Percentiles rank a stretch among this genome's conserved stretches.
Conservation (phyloP, 1,139 yeast species). For the Wickerhamomyces sp. region DNA sequence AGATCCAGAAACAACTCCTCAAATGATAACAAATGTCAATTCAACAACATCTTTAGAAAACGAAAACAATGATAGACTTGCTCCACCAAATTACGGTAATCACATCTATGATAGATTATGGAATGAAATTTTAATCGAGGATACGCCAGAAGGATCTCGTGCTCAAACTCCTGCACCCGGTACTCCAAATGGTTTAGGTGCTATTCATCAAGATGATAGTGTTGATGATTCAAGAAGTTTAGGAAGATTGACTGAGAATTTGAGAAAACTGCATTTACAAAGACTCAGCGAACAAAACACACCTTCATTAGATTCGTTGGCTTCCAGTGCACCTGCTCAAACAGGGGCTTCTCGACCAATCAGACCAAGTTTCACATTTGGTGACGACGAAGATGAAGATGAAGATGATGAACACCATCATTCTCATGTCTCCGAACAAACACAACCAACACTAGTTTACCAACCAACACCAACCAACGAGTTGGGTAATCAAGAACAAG, state of each 20-base stretch:
- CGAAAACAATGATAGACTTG: slow-evolving; percentile 32
- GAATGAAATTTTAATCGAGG: slow-evolving; percentile 46
- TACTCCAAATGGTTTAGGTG: slow-evolving; percentile 12
- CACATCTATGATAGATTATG: slow-evolving; percentile 85
- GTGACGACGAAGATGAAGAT: slow-evolving; percentile 15
- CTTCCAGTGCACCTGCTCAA: slow-evolving; percentile 2
- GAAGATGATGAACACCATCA: slow-evolving; percentile 19
- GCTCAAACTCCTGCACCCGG: slow-evolving; percentile 24
- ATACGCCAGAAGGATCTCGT: slow-evolving; percentile 26
- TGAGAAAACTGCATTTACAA: slow-evolving; percentile 48
- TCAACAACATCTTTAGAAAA: slow-evolving; percentile 12
- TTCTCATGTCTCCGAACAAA: slow-evolving; percentile 7
- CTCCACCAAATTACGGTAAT: slow-evolving; percentile 86
- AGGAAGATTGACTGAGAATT: slow-evolving; percentile 42
- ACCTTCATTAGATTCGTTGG: slow-evolving; percentile 17
- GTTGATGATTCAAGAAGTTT: slow-evolving; percentile 22
- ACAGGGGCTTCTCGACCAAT: background rate
- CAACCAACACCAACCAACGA: slow-evolving; percentile 22
- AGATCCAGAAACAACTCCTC: slow-evolving; percentile 24
- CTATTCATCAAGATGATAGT: slow-evolving; percentile 9
- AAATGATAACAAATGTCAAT: slow-evolving; percentile 15
- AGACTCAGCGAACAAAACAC: slow-evolving; percentile 25
- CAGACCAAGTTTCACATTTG: slow-evolving; percentile 8
- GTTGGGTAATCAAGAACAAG: slow-evolving; percentile 11
- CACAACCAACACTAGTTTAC: slow-evolving; percentile 5